A percentile compares a stretch with the other conserved stretches of the same genome.
Evolutionary conservation across 1,284 basidiomycete species (phyloP).

Genomic region (Sanguinoderma infundibulare): DNA sequence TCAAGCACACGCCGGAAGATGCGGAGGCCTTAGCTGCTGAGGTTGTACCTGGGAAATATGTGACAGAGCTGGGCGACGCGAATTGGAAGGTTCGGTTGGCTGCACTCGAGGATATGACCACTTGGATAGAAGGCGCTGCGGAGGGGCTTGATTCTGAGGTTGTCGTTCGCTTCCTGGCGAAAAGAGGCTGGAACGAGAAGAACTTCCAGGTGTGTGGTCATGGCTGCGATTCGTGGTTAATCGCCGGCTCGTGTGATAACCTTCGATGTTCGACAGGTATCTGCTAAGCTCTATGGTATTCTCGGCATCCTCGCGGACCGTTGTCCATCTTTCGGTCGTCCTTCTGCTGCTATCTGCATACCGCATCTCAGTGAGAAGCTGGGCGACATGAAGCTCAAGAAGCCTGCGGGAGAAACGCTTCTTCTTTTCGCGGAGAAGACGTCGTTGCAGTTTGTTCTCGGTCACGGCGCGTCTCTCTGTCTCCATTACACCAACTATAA

Average conservation of each 20-base stretch:
- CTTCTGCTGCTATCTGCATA: conserved; percentile 84
- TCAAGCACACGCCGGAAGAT: conserved; percentile 90
- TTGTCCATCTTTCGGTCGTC: conserved; percentile 85
- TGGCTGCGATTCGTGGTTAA: background rate
- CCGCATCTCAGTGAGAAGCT: conserved; percentile 94
- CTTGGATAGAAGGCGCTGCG: conserved; percentile 79
- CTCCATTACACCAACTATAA: background rate
- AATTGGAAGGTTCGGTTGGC: conserved; percentile 95
- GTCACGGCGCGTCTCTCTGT: conserved; percentile 68
- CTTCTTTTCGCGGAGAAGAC: conserved; percentile 88
- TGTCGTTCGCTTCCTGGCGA: conserved; percentile 87
- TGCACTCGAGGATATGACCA: conserved; percentile 84
- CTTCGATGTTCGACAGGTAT: conserved; percentile 62
- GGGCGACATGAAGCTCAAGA: conserved; percentile 97
- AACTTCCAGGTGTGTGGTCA: conserved; percentile 85
- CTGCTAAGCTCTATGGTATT: conserved; percentile 83
- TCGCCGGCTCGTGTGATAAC: background rate
- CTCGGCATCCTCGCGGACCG: conserved; percentile 77
- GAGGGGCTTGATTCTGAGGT: conserved; percentile 87
- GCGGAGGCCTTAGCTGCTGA: conserved; percentile 84
- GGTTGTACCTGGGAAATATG: conserved; percentile 74
- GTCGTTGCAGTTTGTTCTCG: conserved; percentile 92
- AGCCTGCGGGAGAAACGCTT: conserved; percentile 92
- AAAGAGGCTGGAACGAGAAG: conserved; percentile 97
- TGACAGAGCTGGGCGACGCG: conserved; percentile 78